A percentile compares a stretch with the other conserved stretches of the same genome.
Conservation (phyloP, 495 filamentous ascomycete genomes). For the Podospora didyma region DNA sequence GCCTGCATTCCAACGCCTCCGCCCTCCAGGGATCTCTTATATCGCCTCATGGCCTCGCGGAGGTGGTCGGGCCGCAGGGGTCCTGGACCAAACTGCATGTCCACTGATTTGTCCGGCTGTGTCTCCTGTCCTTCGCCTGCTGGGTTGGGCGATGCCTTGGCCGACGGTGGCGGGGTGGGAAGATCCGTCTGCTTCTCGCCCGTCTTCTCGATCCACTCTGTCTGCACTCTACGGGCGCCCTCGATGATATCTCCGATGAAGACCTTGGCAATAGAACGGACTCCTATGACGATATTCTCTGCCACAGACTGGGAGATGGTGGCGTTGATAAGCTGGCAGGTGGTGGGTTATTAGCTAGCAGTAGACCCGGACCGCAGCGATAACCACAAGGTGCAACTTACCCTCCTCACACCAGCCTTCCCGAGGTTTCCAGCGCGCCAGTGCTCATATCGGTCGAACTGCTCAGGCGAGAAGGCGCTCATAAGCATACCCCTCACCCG, state of each 20-base stretch:
- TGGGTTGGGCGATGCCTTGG: conserved; percentile 5
- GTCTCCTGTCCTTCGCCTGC: neutral
- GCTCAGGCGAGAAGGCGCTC: conserved; percentile 60
- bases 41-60: conserved; percentile 70
- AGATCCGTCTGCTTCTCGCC: conserved; percentile 46
- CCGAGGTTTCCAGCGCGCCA: conserved; percentile 67
- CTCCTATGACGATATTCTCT: conserved; percentile 68
- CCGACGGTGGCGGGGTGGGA: conserved; percentile 27
- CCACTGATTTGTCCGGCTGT: neutral
- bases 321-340: conserved; percentile 68
- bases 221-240: conserved; percentile 71
- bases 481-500: conserved; percentile 57
- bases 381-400: conserved; percentile 21
- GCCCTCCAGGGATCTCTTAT: conserved; percentile 64
- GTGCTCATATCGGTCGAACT: conserved; percentile 68
- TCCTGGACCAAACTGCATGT: conserved; percentile 39
- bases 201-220: conserved; percentile 63
- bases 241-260: conserved; percentile 83
- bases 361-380: neutral
- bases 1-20: conserved; percentile 70
- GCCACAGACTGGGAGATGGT: conserved; percentile 86
- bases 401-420: conserved; percentile 34
- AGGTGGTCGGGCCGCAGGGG: conserved; percentile 80
- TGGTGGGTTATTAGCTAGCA: neutral
- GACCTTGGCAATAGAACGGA: conserved; percentile 78